phyloP scores from a whole-genome alignment of 306 rosid genomes.

The Dryas alaskensis region DNA sequence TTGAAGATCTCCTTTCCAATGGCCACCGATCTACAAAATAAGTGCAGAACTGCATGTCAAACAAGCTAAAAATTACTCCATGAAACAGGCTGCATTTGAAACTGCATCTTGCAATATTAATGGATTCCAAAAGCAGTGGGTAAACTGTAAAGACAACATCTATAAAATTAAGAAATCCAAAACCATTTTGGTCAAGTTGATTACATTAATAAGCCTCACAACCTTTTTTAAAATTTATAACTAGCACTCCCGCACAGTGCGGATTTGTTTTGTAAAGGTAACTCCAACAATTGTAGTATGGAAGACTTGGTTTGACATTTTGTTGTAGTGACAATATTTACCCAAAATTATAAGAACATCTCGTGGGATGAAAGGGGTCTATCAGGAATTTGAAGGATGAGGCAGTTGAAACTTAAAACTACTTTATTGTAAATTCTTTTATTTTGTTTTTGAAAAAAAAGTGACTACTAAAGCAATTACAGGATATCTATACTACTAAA shows the following conservation, averaged over 20 bases:
- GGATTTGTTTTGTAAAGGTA: neutral
- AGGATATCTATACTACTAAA: too few relatives aligned
- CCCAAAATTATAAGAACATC: too few relatives aligned
- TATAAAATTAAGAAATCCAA: neutral
- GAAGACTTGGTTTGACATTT: too few relatives aligned
- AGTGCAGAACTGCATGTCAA: slow-evolving; percentile 91
- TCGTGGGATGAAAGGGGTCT: too few relatives aligned
- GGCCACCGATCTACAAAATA: slow-evolving; percentile 70
- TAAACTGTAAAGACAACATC: neutral
- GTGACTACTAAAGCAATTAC: neutral
- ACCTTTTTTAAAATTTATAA: neutral
- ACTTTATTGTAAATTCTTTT: too few relatives aligned
- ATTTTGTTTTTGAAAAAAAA: too few relatives aligned
- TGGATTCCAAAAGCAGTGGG: neutral
- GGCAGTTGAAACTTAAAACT: too few relatives aligned
- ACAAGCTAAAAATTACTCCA: slow-evolving; percentile 56
- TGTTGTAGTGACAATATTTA: too few relatives aligned
- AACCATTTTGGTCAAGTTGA: neutral
- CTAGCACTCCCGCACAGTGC: neutral
- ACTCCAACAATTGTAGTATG: neutral
- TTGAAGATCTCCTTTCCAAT: slow-evolving; percentile 57
- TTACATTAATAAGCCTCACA: neutral
- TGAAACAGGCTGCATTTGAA: slow-evolving; percentile 24
- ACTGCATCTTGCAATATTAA: neutral
- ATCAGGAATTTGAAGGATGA: too few relatives aligned